Evolutionary conservation across 2,329 filamentous ascomycete species (phyloP).

Genomic region (Triangularia verruculosa): DNA sequence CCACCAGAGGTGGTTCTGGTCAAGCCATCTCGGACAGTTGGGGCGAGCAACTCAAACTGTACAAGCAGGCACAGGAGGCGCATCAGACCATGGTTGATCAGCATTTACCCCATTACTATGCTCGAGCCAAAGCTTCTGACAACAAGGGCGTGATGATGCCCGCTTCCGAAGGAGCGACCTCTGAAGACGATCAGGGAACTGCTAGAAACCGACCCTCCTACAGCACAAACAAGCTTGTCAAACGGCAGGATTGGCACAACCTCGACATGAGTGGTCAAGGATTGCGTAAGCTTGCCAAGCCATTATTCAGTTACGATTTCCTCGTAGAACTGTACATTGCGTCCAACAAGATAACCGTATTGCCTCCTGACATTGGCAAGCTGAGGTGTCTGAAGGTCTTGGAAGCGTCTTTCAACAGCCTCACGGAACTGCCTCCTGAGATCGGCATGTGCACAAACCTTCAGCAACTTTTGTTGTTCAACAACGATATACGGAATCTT

Average conservation of each 20-base stretch:
- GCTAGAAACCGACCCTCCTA: constrained; percentile 57
- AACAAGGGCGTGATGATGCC: constrained; percentile 61
- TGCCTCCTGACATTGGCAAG: constrained; percentile 80
- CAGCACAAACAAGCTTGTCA: constrained; percentile 63
- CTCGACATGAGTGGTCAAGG: constrained; percentile 97
- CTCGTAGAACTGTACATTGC: constrained; percentile 89
- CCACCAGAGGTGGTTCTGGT: constrained; percentile 47
- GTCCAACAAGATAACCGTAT: constrained; percentile 78
- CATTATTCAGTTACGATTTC: constrained; percentile 85
- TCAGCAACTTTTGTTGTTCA: constrained; percentile 80
- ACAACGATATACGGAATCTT: constrained; percentile 80
- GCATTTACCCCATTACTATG: constrained; percentile 68
- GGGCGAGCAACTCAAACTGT: constrained; percentile 80
- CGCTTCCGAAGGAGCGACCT: constrained; percentile 41
- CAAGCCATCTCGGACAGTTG: constrained; percentile 68
- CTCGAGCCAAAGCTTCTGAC: constrained; percentile 65
- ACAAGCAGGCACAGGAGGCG: constrained; percentile 71
- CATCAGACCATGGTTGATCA: constrained; percentile 69
- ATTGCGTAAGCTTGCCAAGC: constrained; percentile 72
- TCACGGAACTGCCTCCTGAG: constrained; percentile 79
- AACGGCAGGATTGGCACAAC: constrained; percentile 84
- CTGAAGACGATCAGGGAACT: constrained; percentile 53
- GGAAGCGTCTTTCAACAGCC: constrained; percentile 84
- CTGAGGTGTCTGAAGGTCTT: constrained; percentile 78
- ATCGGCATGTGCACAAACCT: constrained; percentile 96